A percentile compares a stretch with the other conserved stretches of the same genome.
Conservation (phyloP, 164 flowering plant genomes). For the Nymphaea colorata region DNA sequence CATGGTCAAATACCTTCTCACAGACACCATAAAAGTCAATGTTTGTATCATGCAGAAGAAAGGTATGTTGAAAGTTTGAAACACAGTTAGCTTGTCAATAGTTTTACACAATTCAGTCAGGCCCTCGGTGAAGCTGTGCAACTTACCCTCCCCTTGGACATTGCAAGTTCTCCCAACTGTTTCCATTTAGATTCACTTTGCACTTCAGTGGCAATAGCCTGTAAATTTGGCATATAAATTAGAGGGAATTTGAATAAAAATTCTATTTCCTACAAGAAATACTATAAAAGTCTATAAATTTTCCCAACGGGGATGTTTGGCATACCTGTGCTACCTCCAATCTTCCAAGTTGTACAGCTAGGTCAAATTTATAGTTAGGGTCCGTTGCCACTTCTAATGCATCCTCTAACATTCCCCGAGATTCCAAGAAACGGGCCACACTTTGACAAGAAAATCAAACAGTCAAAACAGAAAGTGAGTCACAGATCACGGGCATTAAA, state of each 20-base stretch:
- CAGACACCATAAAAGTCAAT: no score
- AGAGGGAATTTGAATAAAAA: no score
- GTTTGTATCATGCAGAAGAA: no score
- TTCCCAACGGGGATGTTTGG: no score
- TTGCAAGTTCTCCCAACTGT: constrained; percentile 94
- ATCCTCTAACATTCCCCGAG: constrained; percentile 89
- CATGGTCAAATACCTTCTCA: no score
- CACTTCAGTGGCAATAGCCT: constrained; percentile 81
- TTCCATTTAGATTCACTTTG: constrained; percentile 96
- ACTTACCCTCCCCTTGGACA: constrained; percentile 83
- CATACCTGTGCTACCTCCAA: constrained; percentile 81
- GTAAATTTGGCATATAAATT: background rate
- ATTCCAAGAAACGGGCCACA: constrained; percentile 95
- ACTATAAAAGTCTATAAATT: no score
- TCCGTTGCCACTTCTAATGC: constrained; percentile 97
- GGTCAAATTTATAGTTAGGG: constrained; percentile 93
- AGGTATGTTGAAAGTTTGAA: no score
- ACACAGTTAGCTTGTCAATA: no score
- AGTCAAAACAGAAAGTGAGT: no score
- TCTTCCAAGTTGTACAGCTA: constrained; percentile 86
- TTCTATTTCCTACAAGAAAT: no score
- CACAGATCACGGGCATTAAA: background rate
- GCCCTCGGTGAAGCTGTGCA: no score
- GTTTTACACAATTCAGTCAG: no score
- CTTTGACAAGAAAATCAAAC: constrained; percentile 11